A percentile compares a stretch with the other conserved stretches of the same genome.
Evolutionary conservation across 129 eudicot genomes (phyloP).

Genomic region (Cynara cardunculus): DNA sequence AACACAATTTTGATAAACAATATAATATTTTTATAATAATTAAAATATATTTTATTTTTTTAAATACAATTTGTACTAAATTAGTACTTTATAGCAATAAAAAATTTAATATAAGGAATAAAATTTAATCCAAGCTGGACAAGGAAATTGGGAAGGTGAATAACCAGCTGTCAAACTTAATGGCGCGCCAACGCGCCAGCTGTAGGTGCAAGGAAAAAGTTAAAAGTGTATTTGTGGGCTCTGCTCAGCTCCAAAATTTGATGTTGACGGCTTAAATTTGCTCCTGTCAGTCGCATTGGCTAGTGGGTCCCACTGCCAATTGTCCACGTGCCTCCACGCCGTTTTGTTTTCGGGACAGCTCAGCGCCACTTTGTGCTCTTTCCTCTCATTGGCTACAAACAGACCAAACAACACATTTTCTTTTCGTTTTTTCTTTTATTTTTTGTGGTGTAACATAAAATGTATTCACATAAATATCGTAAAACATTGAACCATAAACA

Average conservation of each 20-base stretch:
- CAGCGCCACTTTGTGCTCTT: not conserved
- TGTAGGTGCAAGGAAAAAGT: slow-evolving; percentile 12
- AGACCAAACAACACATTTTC: not conserved
- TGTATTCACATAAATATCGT: too few species aligned
- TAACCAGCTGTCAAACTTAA: slow-evolving; percentile 24
- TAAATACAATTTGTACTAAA: too few species aligned
- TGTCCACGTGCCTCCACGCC: slow-evolving; percentile 19
- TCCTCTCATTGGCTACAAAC: not conserved
- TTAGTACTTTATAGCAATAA: not conserved
- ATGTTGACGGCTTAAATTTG: slow-evolving; percentile 20
- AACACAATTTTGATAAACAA: too few species aligned
- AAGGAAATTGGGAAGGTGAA: not conserved
- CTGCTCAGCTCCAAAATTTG: not conserved
- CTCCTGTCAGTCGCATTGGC: slow-evolving; percentile 8
- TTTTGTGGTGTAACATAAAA: not conserved
- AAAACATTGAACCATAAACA: too few species aligned
- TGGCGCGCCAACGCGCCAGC: slow-evolving; percentile 19
- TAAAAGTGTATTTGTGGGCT: slow-evolving; percentile 1
- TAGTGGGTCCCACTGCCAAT: slow-evolving; percentile 14
- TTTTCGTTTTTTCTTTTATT: not conserved
- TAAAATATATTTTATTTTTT: too few species aligned
- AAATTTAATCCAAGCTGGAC: slow-evolving; percentile 17
- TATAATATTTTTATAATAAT: too few species aligned
- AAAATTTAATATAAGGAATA: not conserved
- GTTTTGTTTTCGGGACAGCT: slow-evolving; percentile 7